Conservation (phyloP, 345 rosid genomes). For the Conringia planisiliqua region DNA sequence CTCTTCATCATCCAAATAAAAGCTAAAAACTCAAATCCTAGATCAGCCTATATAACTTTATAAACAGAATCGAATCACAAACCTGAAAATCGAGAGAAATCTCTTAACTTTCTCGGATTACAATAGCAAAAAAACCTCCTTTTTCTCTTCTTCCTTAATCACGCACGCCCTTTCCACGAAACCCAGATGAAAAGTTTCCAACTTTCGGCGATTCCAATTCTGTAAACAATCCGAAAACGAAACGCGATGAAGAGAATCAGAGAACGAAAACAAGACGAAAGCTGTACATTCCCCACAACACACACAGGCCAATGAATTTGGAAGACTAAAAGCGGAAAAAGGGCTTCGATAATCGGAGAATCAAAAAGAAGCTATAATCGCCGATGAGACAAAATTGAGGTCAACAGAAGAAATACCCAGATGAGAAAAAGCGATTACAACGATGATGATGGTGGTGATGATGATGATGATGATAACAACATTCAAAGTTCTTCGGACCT, state of each 20-base stretch:
- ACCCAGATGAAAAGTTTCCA: slow-evolving; percentile 1
- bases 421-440: slow-evolving; percentile 14
- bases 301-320: slow-evolving; percentile 9
- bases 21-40: slow-evolving; percentile 8
- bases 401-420: slow-evolving; percentile 20
- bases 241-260: slow-evolving; percentile 21
- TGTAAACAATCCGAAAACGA: neutral
- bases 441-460: slow-evolving; percentile 21
- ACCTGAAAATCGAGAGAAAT: slow-evolving; percentile 29
- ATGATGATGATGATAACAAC: slow-evolving; percentile 26
- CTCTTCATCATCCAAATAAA: slow-evolving; percentile 20
- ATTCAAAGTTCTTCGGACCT: slow-evolving; percentile 30
- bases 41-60: slow-evolving; percentile 18
- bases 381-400: slow-evolving; percentile 13
- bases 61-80: slow-evolving; percentile 19
- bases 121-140: slow-evolving; percentile 12
- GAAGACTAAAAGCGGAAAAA: neutral
- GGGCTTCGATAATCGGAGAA: slow-evolving; percentile 7
- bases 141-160: slow-evolving; percentile 15
- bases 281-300: slow-evolving; percentile 7
- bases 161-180: slow-evolving; percentile 7
- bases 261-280: slow-evolving; percentile 8
- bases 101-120: slow-evolving; percentile 16
- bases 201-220: slow-evolving; percentile 27
- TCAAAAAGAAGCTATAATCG: neutral